Evolutionary conservation across 202 grass and related monocot species (phyloP).

Genomic region (Thinopyrum obtusiflorum): DNA sequence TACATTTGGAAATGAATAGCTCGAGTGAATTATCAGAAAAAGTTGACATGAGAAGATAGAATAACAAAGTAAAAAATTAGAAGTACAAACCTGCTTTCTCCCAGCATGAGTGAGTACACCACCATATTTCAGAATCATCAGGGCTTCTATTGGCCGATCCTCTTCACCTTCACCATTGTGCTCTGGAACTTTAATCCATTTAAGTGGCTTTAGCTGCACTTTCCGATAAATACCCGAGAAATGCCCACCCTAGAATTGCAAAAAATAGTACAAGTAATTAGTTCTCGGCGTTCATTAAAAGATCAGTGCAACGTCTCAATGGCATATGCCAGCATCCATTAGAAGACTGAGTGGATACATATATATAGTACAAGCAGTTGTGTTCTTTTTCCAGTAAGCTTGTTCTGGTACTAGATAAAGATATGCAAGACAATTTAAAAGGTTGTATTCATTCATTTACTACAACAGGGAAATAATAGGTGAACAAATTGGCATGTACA

Average conservation of each 20-base stretch:
- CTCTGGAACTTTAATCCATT: slow-evolving; percentile 89
- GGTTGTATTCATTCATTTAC: slow-evolving; percentile 14
- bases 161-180: slow-evolving; percentile 73
- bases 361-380: slow-evolving; percentile 2
- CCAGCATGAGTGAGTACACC: slow-evolving; percentile 99
- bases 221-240: slow-evolving; percentile 99
- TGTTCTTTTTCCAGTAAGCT: slow-evolving; percentile 22
- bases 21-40: not conserved
- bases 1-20: slow-evolving; percentile 21
- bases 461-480: not conserved
- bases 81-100: slow-evolving; percentile 81
- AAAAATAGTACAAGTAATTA: slow-evolving; percentile 2
- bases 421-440: slow-evolving; percentile 8
- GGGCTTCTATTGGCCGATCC: slow-evolving; percentile 84
- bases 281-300: slow-evolving; percentile 15
- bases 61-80: not conserved
- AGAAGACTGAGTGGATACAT: slow-evolving; percentile 12
- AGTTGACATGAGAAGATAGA: slow-evolving; percentile 10
- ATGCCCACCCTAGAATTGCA: slow-evolving; percentile 71
- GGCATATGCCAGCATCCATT: slow-evolving; percentile 6
- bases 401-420: not conserved
- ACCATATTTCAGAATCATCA: slow-evolving; percentile 99
- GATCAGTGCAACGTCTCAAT: slow-evolving; percentile 19
- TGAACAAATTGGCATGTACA: not conserved
- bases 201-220: slow-evolving; percentile 93